A percentile compares a stretch with the other conserved stretches of the same genome.
Evolutionary conservation across 495 filamentous ascomycete genomes (phyloP).

Genomic region (Tuber melanosporum): DNA sequence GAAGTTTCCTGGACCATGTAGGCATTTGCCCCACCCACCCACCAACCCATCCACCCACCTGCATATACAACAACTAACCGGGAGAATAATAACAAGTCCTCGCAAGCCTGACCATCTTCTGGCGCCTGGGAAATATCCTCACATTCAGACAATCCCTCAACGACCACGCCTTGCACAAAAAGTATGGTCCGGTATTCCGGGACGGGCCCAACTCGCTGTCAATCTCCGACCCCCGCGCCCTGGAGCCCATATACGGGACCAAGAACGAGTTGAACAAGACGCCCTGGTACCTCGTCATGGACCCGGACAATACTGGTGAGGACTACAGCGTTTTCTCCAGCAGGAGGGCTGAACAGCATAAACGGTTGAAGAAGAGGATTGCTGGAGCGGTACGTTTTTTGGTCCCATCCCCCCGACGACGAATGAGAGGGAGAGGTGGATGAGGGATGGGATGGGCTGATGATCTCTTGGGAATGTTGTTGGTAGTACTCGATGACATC

Average conservation of each 20-base stretch:
- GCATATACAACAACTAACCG: neutral
- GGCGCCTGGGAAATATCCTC: slow-evolving; percentile 10
- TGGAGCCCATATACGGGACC: slow-evolving; percentile 13
- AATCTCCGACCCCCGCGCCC: slow-evolving; percentile 7
- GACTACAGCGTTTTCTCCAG: slow-evolving; percentile 11
- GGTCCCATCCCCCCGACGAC: neutral
- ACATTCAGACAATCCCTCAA: slow-evolving; percentile 7
- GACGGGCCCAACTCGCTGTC: slow-evolving; percentile 8
- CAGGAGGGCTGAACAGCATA: slow-evolving; percentile 2
- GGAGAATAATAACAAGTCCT: slow-evolving; percentile 2
- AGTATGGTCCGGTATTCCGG: slow-evolving; percentile 12
- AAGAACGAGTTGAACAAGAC: slow-evolving; percentile 4
- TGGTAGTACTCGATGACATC: slow-evolving; percentile 14
- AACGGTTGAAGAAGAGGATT: slow-evolving; percentile 5
- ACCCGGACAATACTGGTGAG: neutral
- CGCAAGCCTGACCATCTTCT: slow-evolving; percentile 15
- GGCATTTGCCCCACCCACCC: neutral
- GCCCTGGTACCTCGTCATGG: neutral
- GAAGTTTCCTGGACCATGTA: slow-evolving; percentile 28
- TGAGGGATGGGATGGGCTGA: neutral
- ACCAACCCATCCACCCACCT: neutral
- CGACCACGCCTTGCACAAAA: slow-evolving; percentile 6
- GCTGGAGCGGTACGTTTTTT: slow-evolving; percentile 6
- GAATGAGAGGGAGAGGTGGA: too few relatives aligned
- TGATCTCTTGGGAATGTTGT: neutral